These are phyloP conservation scores for Calonectria multiphialidica DNA, from an alignment of 2,329 filamentous ascomycete species.

Conservation along the genomic window DNA sequence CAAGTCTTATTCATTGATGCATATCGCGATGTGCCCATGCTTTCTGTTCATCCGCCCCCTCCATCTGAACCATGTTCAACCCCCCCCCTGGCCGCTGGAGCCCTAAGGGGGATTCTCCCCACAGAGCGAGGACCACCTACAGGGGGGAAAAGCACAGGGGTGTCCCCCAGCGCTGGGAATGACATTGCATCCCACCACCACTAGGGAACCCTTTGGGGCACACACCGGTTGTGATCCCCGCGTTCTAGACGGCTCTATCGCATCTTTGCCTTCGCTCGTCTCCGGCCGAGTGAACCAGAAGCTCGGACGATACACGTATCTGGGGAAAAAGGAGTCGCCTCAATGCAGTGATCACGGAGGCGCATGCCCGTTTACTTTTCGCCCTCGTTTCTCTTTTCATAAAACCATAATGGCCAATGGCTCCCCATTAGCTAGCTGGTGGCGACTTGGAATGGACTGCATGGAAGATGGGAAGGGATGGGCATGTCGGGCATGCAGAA, in stretches of 20 bases:
- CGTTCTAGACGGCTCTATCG: constrained; percentile 28
- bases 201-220: constrained; percentile 2
- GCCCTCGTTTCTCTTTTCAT: neutral
- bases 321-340: neutral
- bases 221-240: constrained; percentile 19
- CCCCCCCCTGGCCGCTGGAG: neutral
- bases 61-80: neutral
- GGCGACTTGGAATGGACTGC: constrained; percentile 18
- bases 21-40: too few species aligned
- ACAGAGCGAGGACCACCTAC: constrained; percentile 23
- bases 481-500: constrained; percentile 19
- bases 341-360: neutral
- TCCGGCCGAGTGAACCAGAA: constrained; percentile 27
- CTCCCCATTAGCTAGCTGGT: constrained; percentile 13
- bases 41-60: too few species aligned
- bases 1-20: too few species aligned
- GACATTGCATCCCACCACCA: constrained; percentile 27
- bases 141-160: constrained; percentile 16
- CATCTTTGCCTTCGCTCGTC: constrained; percentile 24
- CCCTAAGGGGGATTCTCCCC: constrained; percentile 18
- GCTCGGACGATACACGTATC: constrained; percentile 18
- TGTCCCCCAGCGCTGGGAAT: constrained; percentile 23
- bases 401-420: neutral
- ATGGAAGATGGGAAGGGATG: constrained; percentile 2
- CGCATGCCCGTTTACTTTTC: neutral